Base-by-base conservation (phyloP, 768 basidiomycete genomes). In the Suillus plorans region DNA sequence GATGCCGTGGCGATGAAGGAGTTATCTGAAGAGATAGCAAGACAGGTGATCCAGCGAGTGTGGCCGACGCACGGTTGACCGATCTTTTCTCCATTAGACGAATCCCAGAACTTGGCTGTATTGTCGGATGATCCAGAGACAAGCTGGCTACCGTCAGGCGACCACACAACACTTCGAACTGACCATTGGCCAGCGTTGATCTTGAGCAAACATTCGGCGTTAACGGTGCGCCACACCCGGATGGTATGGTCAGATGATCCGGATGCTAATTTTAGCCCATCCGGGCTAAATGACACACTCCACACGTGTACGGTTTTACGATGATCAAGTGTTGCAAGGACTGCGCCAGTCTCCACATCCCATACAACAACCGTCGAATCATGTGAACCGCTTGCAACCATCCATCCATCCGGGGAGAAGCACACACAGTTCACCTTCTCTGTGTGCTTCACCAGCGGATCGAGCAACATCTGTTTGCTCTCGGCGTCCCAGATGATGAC, bases 381-480 rank as follows among this genome's bases (percentile, higher is more conserved):
- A 25, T 79, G 69, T 36, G 74, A 75, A 2, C 79, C 80, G n/a
- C 79, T 79, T 39, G 79, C 80, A 39, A 83, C 70, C 52, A 77
- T 71, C 52, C 75, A 73, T 7, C 79, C 79, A 68, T 82, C 80
- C 34, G 80, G 80, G 13, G 78, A 79, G 61, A 83, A 76, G 67
- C 73, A 67, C 59, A 81, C 78, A 44, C 71, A 74, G 12, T 37
- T 60, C 20, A 69, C 61, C 2, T 78, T 79, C 49, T 47, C 59
- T 22, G 39, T 57, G 42, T 69, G 68, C 37, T 65, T 65, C 57
- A 65, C 41, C 14, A 65, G 47, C 34, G 50, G 45, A 22, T 50
- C 18, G 36, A 49, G 62, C 8, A 42, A 2, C 34, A 53, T 25
- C 56, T 36, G 39, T 36, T 28, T 64, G 20, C 42, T 63, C 20